Percentiles rank a stretch among this genome's conserved stretches.
Conservation (phyloP, 1,284 basidiomycete genomes). For the Marasmius tenuissimus region DNA sequence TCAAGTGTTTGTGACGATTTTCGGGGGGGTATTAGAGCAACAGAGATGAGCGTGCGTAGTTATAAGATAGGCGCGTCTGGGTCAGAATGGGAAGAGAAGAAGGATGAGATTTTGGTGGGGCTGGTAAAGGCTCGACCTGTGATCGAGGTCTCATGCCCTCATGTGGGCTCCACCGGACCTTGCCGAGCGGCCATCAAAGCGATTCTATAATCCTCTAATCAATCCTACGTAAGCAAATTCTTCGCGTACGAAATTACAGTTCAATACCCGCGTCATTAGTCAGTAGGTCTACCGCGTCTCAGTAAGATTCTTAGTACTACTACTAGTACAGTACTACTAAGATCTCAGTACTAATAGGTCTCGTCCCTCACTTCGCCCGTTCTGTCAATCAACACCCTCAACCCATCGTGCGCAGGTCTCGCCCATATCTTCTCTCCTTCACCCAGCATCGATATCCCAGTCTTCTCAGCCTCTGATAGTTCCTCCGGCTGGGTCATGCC, state of each 20-base stretch:
- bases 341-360: conserved; percentile 41
- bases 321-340: neutral
- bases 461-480: conserved; percentile 38
- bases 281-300: too few species aligned
- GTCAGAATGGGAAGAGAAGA: neutral
- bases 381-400: conserved; percentile 48
- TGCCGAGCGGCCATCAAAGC: neutral
- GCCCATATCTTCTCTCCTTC: conserved; percentile 55
- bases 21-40: neutral
- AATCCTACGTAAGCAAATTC: too few species aligned
- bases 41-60: neutral
- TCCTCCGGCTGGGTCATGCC: conserved; percentile 31
- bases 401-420: conserved; percentile 70
- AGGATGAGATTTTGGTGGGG: neutral
- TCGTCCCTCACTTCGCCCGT: conserved; percentile 45
- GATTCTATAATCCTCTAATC: too few species aligned
- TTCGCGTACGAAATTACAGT: neutral
- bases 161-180: neutral
- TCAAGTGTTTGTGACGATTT: neutral
- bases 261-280: neutral
- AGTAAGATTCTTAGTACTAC: neutral
- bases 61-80: neutral
- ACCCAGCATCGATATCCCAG: conserved; percentile 45
- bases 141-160: neutral
- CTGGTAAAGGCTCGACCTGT: neutral